Base-by-base conservation (phyloP, 805 yeast genomes). In the Barnettozyma populi region DNA sequence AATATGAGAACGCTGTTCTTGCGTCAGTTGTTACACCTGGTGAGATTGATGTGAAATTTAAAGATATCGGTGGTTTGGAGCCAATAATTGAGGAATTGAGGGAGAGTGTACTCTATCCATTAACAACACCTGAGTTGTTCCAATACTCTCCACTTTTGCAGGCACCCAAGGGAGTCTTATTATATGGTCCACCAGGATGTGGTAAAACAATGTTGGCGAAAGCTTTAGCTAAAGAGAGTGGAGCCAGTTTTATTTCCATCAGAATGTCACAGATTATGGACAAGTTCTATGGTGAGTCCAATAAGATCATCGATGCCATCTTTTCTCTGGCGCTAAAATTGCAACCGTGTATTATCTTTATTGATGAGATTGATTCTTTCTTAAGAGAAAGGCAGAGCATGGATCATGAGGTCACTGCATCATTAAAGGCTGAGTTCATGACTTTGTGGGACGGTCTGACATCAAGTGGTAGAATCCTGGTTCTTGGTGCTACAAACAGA, bases 121-220 rank as follows among this genome's bases (percentile, higher is more conserved):
- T 94, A 48, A 84, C 86, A 16, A 71, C 64, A 56, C 96, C 96
- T 0, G 87, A 80, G 43, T 67, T 89, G 36, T 90, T 86, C 62
- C 70, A 79, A 11, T 81, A 79, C 45, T 86, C 84, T 55, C 80
- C 88, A 45, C 72, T 92, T 45, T 70, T 92, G 23, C 88, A 86
- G 60, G 92, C 96, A 1, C 99, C 99, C 2, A 90, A 88, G 60
- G 99, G 99, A 36, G 90, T 94, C 52, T 79, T 94, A 64, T 87
- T 88, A 96, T 94, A 86, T 68, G 99, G 99, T 64, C 99, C 99
- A 43, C 99, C 99, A 31, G 99, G 99, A 80, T 94, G 99, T 14
- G 99, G 99, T 86, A 94, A 94, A 72, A 94, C 99, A 29, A 76
- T 94, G 58, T 90, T 94, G 96, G 99, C 99, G 2, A 84, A 99